phyloP scores from a whole-genome alignment of 108 stramenopile species.

The Skeletonema marinoi region DNA sequence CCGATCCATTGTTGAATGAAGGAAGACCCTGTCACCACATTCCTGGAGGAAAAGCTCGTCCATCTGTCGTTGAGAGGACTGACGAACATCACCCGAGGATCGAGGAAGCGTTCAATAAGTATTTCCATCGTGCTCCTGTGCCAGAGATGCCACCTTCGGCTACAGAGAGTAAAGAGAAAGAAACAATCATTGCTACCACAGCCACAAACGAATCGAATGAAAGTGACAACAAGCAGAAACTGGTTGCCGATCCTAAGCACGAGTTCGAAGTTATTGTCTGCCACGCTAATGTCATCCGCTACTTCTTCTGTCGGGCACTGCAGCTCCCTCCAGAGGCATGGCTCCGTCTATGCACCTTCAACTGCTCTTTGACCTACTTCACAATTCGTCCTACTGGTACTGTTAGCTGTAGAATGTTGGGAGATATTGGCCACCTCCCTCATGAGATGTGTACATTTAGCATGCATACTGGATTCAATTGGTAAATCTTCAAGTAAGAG shows the following conservation, averaged over 20 bases:
- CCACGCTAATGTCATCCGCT: constrained; percentile 96
- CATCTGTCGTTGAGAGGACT: constrained; percentile 53
- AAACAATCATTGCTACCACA: constrained; percentile 3
- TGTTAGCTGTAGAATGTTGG: constrained; percentile 86
- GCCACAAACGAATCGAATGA: constrained; percentile 4
- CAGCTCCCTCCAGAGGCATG: constrained; percentile 94
- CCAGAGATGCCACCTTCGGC: constrained; percentile 28
- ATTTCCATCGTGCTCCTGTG: constrained; percentile 77
- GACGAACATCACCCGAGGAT: constrained; percentile 84
- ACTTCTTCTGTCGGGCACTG: constrained; percentile 90
- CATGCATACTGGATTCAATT: constrained; percentile 77
- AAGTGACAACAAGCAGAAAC: constrained; percentile 19
- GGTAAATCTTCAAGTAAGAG: constrained; percentile 45
- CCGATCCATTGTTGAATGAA: constrained; percentile 86
- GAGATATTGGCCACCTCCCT: constrained; percentile 88
- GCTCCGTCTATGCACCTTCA: constrained; percentile 89
- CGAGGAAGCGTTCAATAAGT: constrained; percentile 84
- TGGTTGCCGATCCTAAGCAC: constrained; percentile 54
- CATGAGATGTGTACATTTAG: constrained; percentile 73
- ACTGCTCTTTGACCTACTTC: constrained; percentile 88
- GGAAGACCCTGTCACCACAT: constrained; percentile 82
- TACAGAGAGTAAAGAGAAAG: constrained; percentile 13
- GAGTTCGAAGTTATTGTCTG: constrained; percentile 94
- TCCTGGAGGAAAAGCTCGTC: constrained; percentile 65
- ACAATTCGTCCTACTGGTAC: constrained; percentile 85